phyloP scores from a whole-genome alignment of 1,284 basidiomycete genomes.

The Naganishia sp. region DNA sequence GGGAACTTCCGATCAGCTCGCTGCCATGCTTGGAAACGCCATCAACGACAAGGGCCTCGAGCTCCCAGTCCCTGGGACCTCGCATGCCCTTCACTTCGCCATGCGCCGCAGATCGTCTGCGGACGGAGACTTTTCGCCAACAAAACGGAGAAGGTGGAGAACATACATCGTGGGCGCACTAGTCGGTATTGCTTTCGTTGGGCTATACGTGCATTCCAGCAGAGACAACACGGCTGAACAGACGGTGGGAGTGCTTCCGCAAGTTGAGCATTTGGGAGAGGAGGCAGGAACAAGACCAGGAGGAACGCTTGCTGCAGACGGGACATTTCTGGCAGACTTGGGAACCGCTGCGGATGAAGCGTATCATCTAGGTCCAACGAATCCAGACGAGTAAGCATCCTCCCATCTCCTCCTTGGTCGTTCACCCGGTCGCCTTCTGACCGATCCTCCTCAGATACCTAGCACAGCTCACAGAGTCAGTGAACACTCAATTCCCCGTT shows the following conservation, averaged over 20 bases:
- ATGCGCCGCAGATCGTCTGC: background rate
- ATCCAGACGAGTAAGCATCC: conserved; percentile 1
- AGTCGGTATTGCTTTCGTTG: background rate
- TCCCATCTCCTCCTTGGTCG: background rate
- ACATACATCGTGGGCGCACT: background rate
- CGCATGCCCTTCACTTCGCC: background rate
- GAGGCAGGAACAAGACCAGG: background rate
- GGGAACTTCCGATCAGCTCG: background rate
- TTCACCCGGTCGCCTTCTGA: background rate
- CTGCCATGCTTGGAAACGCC: background rate
- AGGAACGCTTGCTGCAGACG: conserved; percentile 1
- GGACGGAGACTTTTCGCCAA: background rate
- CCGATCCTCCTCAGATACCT: conserved; percentile 1
- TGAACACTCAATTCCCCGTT: conserved; percentile 6
- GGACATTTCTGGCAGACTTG: conserved; percentile 15
- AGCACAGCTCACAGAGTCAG: conserved; percentile 5
- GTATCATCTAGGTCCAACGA: conserved; percentile 6
- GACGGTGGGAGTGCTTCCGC: no score
- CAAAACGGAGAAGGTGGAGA: background rate
- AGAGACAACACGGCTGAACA: no score
- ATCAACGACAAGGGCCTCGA: background rate
- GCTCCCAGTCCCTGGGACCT: background rate
- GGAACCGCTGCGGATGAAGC: conserved; percentile 13
- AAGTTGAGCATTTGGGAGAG: background rate
- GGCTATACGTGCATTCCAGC: background rate